Evolutionary conservation across 2,329 filamentous ascomycete genomes (phyloP).

Genomic region (Fusarium equiseti): DNA sequence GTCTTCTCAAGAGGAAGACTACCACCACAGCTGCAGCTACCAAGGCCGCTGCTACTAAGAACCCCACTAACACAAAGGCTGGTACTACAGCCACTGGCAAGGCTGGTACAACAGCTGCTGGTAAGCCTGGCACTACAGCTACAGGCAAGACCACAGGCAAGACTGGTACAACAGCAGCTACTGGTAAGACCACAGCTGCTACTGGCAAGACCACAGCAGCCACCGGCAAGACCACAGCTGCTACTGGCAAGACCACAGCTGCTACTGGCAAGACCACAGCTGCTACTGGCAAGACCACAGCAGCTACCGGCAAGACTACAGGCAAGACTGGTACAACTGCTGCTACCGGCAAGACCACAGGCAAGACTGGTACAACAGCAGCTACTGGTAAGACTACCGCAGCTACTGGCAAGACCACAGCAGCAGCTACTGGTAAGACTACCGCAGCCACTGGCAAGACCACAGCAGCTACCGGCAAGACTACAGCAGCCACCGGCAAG

Average conservation of each 20-base stretch:
- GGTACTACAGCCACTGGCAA: not conserved
- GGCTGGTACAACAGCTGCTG: not conserved
- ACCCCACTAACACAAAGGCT: not conserved
- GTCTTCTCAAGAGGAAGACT: constrained; percentile 1
- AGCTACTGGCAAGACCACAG: too few species aligned
- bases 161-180: too few species aligned
- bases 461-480: not conserved
- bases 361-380: not conserved
- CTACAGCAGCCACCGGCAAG: not conserved
- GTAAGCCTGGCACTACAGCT: too few species aligned
- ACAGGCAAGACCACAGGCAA: too few species aligned
- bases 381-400: not conserved
- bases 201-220: not conserved
- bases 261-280: not conserved
- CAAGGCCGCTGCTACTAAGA: not conserved
- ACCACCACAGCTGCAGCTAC: not conserved
- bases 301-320: not conserved
- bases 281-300: not conserved
- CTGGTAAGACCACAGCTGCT: too few species aligned
- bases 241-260: not conserved
- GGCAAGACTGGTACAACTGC: not conserved
- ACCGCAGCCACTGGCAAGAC: not conserved
- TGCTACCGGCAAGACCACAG: not conserved
- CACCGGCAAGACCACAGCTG: not conserved
- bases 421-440: not conserved